These are phyloP conservation scores for Coniochaeta pulveracea DNA, from an alignment of 2,329 filamentous ascomycete species.

Conservation along the genomic window DNA sequence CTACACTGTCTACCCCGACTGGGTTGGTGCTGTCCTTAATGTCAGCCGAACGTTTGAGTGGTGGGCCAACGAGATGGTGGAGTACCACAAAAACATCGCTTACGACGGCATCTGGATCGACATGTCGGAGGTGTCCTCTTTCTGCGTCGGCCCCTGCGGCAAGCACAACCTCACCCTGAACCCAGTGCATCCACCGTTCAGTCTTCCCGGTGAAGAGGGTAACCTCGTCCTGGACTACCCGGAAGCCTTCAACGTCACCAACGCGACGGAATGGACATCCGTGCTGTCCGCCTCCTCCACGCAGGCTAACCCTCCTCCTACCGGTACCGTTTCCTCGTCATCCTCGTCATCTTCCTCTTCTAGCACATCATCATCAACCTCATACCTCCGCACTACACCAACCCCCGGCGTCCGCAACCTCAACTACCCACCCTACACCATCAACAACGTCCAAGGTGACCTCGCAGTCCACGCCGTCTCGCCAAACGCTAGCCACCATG, in stretches of 20 bases:
- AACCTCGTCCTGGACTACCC: slow-evolving; percentile 51
- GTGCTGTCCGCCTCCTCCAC: slow-evolving; percentile 38
- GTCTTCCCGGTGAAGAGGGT: slow-evolving; percentile 52
- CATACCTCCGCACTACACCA: slow-evolving; percentile 46
- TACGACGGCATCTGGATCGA: slow-evolving; percentile 47
- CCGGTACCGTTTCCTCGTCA: not conserved
- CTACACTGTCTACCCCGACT: slow-evolving; percentile 61
- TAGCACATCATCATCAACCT: slow-evolving; percentile 22
- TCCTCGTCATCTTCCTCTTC: not conserved
- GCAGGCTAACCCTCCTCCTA: slow-evolving; percentile 9
- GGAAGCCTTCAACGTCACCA: slow-evolving; percentile 58
- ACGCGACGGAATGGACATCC: slow-evolving; percentile 53
- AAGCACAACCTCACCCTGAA: slow-evolving; percentile 52
- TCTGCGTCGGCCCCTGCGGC: slow-evolving; percentile 64
- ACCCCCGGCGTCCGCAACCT: slow-evolving; percentile 55
- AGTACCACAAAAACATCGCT: slow-evolving; percentile 39
- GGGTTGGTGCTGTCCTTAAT: slow-evolving; percentile 50
- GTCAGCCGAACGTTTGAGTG: slow-evolving; percentile 52
- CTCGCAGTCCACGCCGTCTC: slow-evolving; percentile 62
- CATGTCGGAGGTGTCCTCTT: slow-evolving; percentile 47
- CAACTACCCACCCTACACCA: slow-evolving; percentile 64
- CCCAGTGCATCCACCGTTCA: slow-evolving; percentile 56
- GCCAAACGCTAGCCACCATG: slow-evolving; percentile 67
- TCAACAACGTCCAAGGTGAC: slow-evolving; percentile 64
- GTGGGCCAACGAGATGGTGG: slow-evolving; percentile 53